These are phyloP conservation scores for Fusarium floridanum DNA, from an alignment of 2,329 filamentous ascomycete genomes.

Conservation along the genomic window DNA sequence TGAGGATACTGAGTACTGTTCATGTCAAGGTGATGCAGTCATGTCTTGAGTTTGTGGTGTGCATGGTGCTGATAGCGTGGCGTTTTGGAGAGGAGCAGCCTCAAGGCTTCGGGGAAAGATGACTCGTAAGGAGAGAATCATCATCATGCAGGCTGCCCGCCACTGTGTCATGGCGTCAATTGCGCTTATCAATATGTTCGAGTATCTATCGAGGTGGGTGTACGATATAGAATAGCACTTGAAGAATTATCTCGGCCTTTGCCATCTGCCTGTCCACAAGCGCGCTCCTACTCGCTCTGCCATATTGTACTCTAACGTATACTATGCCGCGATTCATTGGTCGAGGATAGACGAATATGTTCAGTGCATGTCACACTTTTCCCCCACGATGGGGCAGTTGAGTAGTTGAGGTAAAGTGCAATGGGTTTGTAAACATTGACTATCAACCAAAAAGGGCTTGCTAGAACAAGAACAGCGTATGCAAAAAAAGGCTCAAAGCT, in stretches of 20 bases:
- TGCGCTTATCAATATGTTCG: too few species aligned
- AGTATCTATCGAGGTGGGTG: too few species aligned
- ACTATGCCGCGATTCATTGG: fast-evolving
- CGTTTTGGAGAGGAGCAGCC: background rate
- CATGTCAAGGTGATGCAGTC: background rate
- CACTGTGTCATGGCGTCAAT: too few species aligned
- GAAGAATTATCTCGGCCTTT: too few species aligned
- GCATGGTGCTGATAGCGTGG: background rate
- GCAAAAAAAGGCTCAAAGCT: background rate
- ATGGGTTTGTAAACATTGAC: background rate
- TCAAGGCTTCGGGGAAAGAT: background rate
- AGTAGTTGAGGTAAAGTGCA: background rate
- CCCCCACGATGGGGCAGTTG: background rate
- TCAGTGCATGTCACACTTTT: background rate
- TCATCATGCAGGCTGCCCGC: background rate
- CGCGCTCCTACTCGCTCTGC: too few species aligned
- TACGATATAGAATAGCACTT: too few species aligned
- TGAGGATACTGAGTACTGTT: fast-evolving
- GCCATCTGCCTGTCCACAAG: too few species aligned
- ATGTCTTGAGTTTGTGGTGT: background rate
- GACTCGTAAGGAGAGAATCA: background rate
- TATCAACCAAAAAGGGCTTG: background rate
- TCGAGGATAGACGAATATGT: fast-evolving
- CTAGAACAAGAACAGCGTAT: background rate
- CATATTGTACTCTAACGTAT: background rate